Conservation (phyloP, 2,329 filamentous ascomycete species). For the Lecanicillium sp. region DNA sequence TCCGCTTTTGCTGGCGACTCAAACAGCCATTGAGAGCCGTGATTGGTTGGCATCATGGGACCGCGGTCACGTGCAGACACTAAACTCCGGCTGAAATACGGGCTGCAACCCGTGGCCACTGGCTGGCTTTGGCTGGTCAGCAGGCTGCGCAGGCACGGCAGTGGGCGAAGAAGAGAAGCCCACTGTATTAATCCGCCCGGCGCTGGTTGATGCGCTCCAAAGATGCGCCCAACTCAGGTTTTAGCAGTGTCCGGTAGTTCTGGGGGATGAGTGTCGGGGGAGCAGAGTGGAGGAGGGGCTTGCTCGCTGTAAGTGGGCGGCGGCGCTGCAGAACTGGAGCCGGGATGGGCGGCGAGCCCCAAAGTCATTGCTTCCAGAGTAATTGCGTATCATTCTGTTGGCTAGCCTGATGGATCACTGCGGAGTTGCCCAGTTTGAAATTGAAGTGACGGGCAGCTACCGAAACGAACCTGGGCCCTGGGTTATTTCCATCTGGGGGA, state of each 20-base stretch:
- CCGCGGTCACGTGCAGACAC: conserved; percentile 7
- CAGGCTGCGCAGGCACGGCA: no score
- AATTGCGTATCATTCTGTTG: conserved; percentile 5
- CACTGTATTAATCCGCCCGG: neutral
- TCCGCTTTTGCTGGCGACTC: neutral
- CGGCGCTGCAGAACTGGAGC: conserved; percentile 4
- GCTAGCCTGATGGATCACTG: neutral
- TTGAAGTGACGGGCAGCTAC: neutral
- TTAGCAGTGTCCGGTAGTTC: no score
- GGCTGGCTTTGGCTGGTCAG: no score
- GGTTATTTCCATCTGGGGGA: no score
- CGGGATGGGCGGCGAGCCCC: no score
- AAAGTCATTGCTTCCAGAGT: neutral
- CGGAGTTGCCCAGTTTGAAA: conserved; percentile 10
- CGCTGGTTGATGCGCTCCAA: neutral
- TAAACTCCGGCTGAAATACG: conserved; percentile 1
- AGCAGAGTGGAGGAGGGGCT: neutral
- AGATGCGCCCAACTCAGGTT: conserved; percentile 3
- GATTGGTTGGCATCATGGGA: conserved; percentile 1
- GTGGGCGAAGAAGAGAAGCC: neutral
- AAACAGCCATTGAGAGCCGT: neutral
- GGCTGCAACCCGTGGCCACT: no score
- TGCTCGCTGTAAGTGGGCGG: neutral
- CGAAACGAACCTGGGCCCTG: no score
- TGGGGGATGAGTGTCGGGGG: no score